Evolutionary conservation across 352 stramenopile genomes (phyloP).

Genomic region (Globisporangium megalacanthum): DNA sequence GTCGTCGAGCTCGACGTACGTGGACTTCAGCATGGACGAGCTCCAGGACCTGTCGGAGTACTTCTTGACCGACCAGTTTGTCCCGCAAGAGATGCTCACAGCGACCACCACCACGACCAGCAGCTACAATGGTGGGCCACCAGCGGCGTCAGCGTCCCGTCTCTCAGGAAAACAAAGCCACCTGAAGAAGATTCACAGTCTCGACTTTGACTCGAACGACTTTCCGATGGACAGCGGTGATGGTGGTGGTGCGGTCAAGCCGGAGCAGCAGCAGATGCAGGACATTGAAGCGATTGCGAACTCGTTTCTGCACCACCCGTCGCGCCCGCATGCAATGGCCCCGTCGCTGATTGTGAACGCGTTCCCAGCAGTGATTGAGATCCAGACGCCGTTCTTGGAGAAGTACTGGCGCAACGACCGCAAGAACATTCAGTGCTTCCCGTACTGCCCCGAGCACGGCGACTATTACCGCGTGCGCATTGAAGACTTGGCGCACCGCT

Average conservation of each 20-base stretch:
- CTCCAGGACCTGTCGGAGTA: constrained; percentile 73
- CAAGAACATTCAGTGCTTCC: constrained; percentile 92
- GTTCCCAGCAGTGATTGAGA: constrained; percentile 57
- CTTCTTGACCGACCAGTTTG: constrained; percentile 55
- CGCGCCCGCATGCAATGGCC: constrained; percentile 14
- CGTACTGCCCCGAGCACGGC: constrained; percentile 83
- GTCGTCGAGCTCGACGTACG: constrained; percentile 31
- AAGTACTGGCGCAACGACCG: constrained; percentile 92
- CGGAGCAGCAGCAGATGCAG: constrained; percentile 32
- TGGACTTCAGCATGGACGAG: constrained; percentile 68
- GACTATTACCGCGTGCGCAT: constrained; percentile 89
- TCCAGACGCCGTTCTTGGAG: constrained; percentile 78
- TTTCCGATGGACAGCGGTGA: constrained; percentile 16
- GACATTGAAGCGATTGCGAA: constrained; percentile 50
- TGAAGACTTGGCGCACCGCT: constrained; percentile 74
- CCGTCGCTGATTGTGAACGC: constrained; percentile 11
- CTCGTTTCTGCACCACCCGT: constrained; percentile 36
- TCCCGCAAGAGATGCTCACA: constrained; percentile 5
- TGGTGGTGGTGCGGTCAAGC: constrained; percentile 23
- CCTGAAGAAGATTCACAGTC: constrained; percentile 74
- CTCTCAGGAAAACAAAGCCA: constrained; percentile 12
- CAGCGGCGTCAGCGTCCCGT: neutral
- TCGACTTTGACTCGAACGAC: constrained; percentile 62
- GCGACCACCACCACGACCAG: neutral
- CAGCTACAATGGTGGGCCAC: neutral